These are phyloP conservation scores for Cadophora luteo-olivacea DNA, from an alignment of 2,329 filamentous ascomycete genomes.

Conservation along the genomic window DNA sequence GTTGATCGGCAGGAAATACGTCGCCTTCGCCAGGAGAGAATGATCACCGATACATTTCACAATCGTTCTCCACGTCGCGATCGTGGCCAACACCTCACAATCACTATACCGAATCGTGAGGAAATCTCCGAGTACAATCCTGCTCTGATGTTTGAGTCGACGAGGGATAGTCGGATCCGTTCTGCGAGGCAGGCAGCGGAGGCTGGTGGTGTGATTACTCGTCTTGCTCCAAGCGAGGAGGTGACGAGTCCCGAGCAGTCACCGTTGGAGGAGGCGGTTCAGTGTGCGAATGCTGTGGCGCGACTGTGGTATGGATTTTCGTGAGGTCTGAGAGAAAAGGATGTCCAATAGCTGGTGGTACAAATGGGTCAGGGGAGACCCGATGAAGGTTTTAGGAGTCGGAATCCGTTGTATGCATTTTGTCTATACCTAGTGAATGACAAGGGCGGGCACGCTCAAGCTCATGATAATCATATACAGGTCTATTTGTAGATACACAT, in stretches of 20 bases:
- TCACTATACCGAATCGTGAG: neutral
- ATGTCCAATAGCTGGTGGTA: neutral
- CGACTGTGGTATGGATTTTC: neutral
- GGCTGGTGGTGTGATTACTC: neutral
- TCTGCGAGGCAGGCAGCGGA: neutral
- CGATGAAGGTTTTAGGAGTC: too few relatives aligned
- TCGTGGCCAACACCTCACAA: neutral
- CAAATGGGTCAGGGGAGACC: too few relatives aligned
- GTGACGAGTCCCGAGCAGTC: neutral
- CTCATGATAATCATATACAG: too few relatives aligned
- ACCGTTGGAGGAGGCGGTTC: neutral
- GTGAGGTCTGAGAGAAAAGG: neutral
- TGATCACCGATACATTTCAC: neutral
- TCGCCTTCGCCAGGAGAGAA: neutral
- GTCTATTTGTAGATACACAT: too few relatives aligned
- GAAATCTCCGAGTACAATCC: neutral
- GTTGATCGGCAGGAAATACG: neutral
- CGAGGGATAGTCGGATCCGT: neutral
- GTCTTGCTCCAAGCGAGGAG: neutral
- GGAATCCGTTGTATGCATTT: too few relatives aligned
- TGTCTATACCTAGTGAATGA: too few relatives aligned
- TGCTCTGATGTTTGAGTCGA: accelerated
- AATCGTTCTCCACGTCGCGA: neutral
- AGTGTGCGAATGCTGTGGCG: neutral
- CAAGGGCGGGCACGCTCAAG: too few relatives aligned